A percentile compares a stretch with the other conserved stretches of the same genome.
These are phyloP conservation scores for Russula foetens DNA, from an alignment of 768 basidiomycete genomes.

Conservation along the genomic window DNA sequence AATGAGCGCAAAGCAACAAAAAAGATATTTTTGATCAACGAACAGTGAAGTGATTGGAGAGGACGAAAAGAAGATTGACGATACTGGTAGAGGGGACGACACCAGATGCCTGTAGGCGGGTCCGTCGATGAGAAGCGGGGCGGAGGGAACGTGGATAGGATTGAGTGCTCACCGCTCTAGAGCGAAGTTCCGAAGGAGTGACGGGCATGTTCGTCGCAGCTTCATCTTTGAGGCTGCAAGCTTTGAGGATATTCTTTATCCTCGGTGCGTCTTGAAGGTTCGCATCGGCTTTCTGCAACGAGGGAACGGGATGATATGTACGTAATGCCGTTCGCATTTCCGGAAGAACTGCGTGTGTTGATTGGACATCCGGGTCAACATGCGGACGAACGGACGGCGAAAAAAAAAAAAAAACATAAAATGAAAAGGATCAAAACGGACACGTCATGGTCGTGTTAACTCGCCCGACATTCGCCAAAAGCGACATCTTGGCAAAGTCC, in stretches of 20 bases:
- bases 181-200: constrained; percentile 49
- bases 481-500: constrained; percentile 67
- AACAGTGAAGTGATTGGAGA: constrained; percentile 46
- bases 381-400: too few species aligned
- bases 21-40: constrained; percentile 13
- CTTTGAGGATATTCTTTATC: constrained; percentile 68
- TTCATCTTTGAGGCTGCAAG: constrained; percentile 43
- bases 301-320: constrained; percentile 72
- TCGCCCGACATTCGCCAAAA: constrained; percentile 71
- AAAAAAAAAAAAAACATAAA: too few species aligned
- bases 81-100: constrained; percentile 60
- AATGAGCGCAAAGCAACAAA: not conserved
- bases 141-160: constrained; percentile 8
- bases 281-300: constrained; percentile 56
- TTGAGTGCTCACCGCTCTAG: constrained; percentile 38
- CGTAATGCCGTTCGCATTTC: constrained; percentile 73
- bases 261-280: constrained; percentile 74
- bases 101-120: constrained; percentile 34
- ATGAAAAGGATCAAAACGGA: constrained; percentile 24
- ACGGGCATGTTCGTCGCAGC: constrained; percentile 36
- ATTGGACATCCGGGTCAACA: not conserved
- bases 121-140: not conserved
- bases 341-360: constrained; percentile 50
- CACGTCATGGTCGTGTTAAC: constrained; percentile 82
- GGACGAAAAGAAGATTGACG: constrained; percentile 61